Base-by-base conservation (phyloP, 73 alveolate genomes). In the Halteria grandinella region DNA sequence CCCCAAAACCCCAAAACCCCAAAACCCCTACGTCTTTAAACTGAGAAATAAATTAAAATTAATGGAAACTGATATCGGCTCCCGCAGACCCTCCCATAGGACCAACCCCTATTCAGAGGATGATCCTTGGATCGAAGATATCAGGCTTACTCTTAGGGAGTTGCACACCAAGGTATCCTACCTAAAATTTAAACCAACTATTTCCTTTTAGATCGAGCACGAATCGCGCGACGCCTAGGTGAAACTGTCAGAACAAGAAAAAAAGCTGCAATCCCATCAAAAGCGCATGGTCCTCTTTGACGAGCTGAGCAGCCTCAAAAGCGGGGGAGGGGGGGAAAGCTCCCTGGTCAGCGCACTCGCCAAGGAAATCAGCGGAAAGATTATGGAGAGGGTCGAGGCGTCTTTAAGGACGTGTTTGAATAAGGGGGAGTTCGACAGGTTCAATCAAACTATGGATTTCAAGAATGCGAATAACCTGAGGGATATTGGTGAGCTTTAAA, bases 221-320 rank as follows among this genome's bases (percentile, higher is more conserved):
- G 14, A 57, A 29, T 57, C 74, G 14, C 5, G 74, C 14, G 74
- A 57, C 20, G 74, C 74, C 7, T 33, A 33, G 74, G 3, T 17
- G n/a, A 57, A 57, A 33, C 28, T 57, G 20, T 5, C 31, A 31
- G 31, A 51, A 3, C 36, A 57, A 33, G 74, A 57, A 12, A 24
- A 27, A 6, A 3, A 57, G 36, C 17, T 57, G 5, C 23, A 57
- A 57, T 57, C 74, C 2, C 36, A 57, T 21, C 33, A 57, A 57
- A 57, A 25, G 54, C 31, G 36, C 17, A 3, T 57, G n/a, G 18
- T 54, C 4, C 14, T 29, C 17, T 20, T 57, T 5, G 74, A 57
- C 25, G 74, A 57, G 54, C 31, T 57, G 3, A 11, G 33, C 5
- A 31, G 14, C 18, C 29, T 57, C 10, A 57, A 11, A 11, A 31